phyloP scores from a whole-genome alignment of 352 stramenopile genomes.

The Pythium pyrilobum region DNA sequence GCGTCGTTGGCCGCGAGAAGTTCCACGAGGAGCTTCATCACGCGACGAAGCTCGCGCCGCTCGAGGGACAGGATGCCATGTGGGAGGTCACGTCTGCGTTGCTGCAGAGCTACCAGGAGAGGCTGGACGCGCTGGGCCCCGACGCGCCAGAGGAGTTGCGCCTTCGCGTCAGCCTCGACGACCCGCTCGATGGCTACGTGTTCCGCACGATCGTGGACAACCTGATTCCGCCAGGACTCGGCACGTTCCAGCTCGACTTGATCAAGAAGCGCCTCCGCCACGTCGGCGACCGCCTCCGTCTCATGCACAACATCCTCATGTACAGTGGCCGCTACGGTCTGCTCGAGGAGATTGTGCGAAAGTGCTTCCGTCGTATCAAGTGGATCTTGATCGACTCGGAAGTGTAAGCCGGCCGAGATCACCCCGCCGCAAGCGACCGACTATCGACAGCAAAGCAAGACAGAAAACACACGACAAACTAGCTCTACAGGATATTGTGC shows the following conservation, averaged over 20 bases:
- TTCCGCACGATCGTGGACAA: conserved; percentile 87
- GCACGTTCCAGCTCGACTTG: conserved; percentile 79
- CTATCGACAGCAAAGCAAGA: not conserved
- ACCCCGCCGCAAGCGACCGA: not conserved
- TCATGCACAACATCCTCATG: conserved; percentile 90
- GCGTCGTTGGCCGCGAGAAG: conserved; percentile 71
- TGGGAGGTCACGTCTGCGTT: conserved; percentile 69
- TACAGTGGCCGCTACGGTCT: conserved; percentile 79
- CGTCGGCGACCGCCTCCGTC: conserved; percentile 77
- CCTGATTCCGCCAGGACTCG: conserved; percentile 67
- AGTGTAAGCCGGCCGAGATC: conserved; percentile 38
- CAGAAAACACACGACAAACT: not conserved
- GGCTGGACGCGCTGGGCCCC: conserved; percentile 62
- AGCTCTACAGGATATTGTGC: not conserved
- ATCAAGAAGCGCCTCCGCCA: conserved; percentile 87
- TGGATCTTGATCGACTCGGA: conserved; percentile 91
- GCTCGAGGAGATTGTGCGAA: conserved; percentile 86
- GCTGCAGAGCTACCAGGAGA: conserved; percentile 63
- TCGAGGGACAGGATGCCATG: conserved; percentile 65
- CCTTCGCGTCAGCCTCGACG: conserved; percentile 59
- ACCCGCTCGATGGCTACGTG: conserved; percentile 81
- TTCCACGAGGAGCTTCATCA: conserved; percentile 73
- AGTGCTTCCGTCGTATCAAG: conserved; percentile 90
- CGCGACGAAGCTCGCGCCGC: conserved; percentile 43
- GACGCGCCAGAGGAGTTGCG: conserved; percentile 62